phyloP scores from a whole-genome alignment of 495 filamentous ascomycete genomes.

The Niebla homalea region DNA sequence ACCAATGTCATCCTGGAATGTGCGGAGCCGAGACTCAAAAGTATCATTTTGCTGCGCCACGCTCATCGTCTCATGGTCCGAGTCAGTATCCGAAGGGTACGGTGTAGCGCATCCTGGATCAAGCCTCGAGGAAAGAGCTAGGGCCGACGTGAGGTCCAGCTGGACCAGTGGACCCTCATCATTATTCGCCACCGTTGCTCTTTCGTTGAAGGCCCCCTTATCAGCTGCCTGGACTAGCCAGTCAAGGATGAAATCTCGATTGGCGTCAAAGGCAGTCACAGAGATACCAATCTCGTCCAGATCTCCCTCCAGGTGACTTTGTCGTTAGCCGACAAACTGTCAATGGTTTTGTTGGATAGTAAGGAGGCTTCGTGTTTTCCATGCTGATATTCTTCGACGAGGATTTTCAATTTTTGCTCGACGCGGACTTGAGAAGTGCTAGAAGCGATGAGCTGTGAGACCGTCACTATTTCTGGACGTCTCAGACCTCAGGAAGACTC shows the following conservation, averaged over 20 bases:
- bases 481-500: constrained; percentile 14
- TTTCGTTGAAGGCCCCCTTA: constrained; percentile 19
- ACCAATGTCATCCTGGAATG: neutral
- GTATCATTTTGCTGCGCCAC: neutral
- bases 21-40: neutral
- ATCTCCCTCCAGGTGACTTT: constrained; percentile 23
- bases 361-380: constrained; percentile 16
- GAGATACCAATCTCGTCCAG: constrained; percentile 27
- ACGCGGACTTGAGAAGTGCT: constrained; percentile 20
- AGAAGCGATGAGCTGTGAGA: neutral
- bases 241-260: constrained; percentile 20
- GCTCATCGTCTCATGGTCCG: neutral
- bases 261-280: constrained; percentile 19
- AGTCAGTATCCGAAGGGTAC: neutral
- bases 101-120: neutral
- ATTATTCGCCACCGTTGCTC: neutral
- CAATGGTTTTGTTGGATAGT: constrained; percentile 19
- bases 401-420: constrained; percentile 23
- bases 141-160: no score
- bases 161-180: neutral
- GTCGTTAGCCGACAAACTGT: constrained; percentile 18
- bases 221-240: constrained; percentile 18
- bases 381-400: constrained; percentile 24
- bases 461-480: neutral
- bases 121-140: neutral